These are phyloP conservation scores for Zizania latifolia DNA, from an alignment of 176 grass and related monocot genomes.

Conservation along the genomic window DNA sequence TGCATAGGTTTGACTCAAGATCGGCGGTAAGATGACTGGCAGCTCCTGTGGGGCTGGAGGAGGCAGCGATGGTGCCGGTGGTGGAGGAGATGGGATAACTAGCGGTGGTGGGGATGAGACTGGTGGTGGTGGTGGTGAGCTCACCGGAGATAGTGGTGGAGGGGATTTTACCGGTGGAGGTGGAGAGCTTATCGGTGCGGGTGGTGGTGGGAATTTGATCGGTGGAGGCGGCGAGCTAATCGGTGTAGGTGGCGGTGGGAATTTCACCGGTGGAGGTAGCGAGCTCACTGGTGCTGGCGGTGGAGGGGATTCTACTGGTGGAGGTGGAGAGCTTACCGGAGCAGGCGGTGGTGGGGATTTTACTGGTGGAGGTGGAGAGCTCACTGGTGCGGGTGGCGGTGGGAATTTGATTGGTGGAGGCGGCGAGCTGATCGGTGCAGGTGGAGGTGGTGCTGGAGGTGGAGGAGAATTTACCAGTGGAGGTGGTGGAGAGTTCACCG, in stretches of 20 bases:
- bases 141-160: neutral
- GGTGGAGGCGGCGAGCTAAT: neutral
- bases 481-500: neutral
- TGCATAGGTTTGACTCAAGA: constrained; percentile 13
- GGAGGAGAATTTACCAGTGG: constrained; percentile 15
- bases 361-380: constrained; percentile 17
- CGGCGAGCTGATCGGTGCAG: neutral
- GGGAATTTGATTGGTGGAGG: neutral
- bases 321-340: neutral
- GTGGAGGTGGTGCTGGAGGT: neutral
- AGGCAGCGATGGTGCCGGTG: neutral
- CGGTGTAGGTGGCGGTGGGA: neutral
- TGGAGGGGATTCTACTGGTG: neutral
- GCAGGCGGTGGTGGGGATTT: neutral
- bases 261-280: neutral
- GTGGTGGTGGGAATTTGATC: neutral
- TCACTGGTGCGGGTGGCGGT: neutral
- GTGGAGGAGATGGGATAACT: neutral
- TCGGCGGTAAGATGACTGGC: constrained; percentile 23
- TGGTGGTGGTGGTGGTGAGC: neutral
- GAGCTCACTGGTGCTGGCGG: neutral
- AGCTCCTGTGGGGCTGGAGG: neutral
- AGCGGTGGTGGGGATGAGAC: neutral
- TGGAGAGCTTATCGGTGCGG: neutral
- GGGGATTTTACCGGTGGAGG: neutral